phyloP scores from a whole-genome alignment of 345 rosid genomes.

The Capsella bursapastoris region DNA sequence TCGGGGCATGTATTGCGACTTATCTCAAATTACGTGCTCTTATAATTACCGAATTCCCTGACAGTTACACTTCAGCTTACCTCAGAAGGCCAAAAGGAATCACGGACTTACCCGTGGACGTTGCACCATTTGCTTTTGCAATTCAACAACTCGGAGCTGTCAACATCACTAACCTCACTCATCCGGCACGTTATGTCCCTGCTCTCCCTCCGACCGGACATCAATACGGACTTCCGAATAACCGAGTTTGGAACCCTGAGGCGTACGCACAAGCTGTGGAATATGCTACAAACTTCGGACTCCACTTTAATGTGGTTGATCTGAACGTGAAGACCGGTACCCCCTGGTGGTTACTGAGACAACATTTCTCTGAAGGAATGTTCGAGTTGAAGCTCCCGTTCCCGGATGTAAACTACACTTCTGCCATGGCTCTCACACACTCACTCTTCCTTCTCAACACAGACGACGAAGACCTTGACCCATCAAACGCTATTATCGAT shows the following conservation, averaged over 20 bases:
- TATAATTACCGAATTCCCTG: neutral
- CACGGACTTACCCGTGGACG: neutral
- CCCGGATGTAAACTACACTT: too few relatives aligned
- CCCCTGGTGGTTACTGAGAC: slow-evolving; percentile 3
- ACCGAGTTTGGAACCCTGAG: neutral
- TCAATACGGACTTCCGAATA: neutral
- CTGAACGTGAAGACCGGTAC: neutral
- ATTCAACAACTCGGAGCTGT: neutral
- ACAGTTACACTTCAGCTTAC: neutral
- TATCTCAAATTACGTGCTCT: neutral
- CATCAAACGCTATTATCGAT: neutral
- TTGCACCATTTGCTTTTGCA: neutral
- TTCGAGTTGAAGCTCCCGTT: slow-evolving; percentile 1
- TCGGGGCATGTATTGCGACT: neutral
- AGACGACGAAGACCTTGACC: neutral
- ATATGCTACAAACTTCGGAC: neutral
- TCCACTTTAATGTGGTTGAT: neutral
- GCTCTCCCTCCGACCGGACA: neutral
- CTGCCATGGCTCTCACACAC: neutral
- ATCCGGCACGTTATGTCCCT: neutral
- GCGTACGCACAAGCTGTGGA: neutral
- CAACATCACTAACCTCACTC: neutral
- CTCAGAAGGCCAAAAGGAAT: neutral
- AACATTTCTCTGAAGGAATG: neutral
- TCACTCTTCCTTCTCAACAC: neutral